These are phyloP conservation scores for Vanilla planifolia DNA, from an alignment of 106 monocot species.

Conservation along the genomic window DNA sequence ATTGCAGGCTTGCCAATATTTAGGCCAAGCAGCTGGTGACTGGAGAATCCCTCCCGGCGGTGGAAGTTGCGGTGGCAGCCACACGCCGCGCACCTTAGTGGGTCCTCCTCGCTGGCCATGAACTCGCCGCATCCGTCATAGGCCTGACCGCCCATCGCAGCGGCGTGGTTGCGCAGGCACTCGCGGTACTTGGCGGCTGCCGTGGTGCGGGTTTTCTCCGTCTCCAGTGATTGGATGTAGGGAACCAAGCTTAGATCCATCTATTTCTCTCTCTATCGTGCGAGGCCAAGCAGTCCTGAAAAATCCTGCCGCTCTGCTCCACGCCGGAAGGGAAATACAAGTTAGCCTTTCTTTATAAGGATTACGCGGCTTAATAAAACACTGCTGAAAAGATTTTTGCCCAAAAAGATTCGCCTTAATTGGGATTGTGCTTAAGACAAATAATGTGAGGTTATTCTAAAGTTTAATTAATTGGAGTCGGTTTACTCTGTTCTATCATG, in stretches of 20 bases:
- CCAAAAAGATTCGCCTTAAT: no score
- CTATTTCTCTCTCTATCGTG: not conserved
- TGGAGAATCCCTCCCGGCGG: conserved; percentile 40
- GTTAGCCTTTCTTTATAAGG: no score
- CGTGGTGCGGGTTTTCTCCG: not conserved
- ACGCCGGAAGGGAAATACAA: no score
- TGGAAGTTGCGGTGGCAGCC: conserved; percentile 69
- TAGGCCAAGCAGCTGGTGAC: conserved; percentile 42
- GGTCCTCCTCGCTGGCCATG: conserved; percentile 34
- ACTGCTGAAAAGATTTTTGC: no score
- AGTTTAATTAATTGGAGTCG: no score
- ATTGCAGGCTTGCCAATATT: not conserved
- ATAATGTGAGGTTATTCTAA: no score
- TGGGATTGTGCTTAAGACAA: no score
- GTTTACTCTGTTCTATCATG: no score
- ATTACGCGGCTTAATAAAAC: no score
- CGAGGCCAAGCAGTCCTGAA: no score
- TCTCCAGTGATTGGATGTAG: conserved; percentile 5
- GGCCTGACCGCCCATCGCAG: conserved; percentile 46
- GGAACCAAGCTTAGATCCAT: conserved; percentile 42
- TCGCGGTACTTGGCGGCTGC: conserved; percentile 27
- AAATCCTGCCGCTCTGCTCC: no score
- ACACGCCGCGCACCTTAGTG: conserved; percentile 57
- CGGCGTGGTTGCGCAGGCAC: conserved; percentile 56
- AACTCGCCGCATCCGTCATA: conserved; percentile 47